Conservation (phyloP, 192 early-diverging fungal genomes). For the Linnemannia schmuckeri region DNA sequence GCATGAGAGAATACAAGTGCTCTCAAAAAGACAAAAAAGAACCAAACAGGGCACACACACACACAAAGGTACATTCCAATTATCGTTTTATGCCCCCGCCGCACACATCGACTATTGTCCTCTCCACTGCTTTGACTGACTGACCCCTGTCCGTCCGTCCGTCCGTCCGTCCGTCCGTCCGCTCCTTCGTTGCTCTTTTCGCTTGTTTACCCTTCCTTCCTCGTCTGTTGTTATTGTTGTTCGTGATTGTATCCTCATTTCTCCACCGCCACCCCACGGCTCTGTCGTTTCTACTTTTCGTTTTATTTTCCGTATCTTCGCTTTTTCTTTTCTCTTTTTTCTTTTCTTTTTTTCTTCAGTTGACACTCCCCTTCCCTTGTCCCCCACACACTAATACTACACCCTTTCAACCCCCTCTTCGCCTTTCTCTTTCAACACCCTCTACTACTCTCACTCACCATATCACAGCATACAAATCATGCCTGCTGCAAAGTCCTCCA, state of each 20-base stretch:
- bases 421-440: neutral
- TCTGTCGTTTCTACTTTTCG: neutral
- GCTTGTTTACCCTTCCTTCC: neutral
- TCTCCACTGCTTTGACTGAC: too few relatives aligned
- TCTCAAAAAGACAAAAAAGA: neutral
- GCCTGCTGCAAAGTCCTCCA: slow-evolving; percentile 28
- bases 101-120: neutral
- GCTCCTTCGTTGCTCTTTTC: neutral
- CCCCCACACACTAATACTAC: neutral
- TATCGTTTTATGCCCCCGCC: neutral
- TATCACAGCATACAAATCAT: slow-evolving; percentile 19
- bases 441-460: neutral
- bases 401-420: neutral
- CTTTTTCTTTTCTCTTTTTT: neutral
- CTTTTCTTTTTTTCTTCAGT: slow-evolving; percentile 17
- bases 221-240: neutral
- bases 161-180: neutral
- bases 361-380: slow-evolving; percentile 22
- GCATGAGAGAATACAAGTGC: neutral
- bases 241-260: neutral
- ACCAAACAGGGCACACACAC: too few relatives aligned
- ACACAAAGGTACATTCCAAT: too few relatives aligned
- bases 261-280: neutral
- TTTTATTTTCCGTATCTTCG: neutral
- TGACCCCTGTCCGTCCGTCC: neutral